Evolutionary conservation across 139 green algal species (phyloP), one percentile per base, ranked within the genome.

Genomic region (Desmodesmus armatus): DNA sequence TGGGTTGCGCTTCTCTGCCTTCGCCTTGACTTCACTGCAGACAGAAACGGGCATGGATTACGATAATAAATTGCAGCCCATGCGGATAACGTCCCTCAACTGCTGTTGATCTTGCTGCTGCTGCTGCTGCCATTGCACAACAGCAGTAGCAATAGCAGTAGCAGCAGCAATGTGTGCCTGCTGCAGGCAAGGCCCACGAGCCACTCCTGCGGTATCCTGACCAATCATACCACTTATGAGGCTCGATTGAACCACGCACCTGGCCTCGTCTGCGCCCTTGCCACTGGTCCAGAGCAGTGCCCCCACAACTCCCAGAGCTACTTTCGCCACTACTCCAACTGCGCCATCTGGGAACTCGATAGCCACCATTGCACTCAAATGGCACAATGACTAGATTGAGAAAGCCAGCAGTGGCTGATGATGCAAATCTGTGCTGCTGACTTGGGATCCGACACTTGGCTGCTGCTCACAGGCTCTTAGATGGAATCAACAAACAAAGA

Each of bases 261-360:
- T 92, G 27, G 87, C 87, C 67, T 93, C 88, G 0, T 93, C 90
- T 35, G 86, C 88, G 5, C 90, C 90, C 21, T 87, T 84, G 0
- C 39, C 90, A 47, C 87, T 93, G 3, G 90, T 92, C 90, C 90
- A 93, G 84, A 78, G 90, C 49, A 89, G 21, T 1, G 87, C 85
- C 6, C 76, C 81, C 1, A 82, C 51, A 0, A 92, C 0, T 0
- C 63, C 84, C 3, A 87, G 13, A 6, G 78, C 85, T 39, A 89
- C 67, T 75, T 92, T 92, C 19, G 89, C 86, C 15, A 80, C 88
- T 0, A 92, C 17, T 31, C 72, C 60, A 40, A 82, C 13, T 3
- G 23, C 33, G n/a, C 80, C 80, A 27, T 79, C 69, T 37, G 80
- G 80, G 11, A 86, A 35, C 19, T 60, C 27, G 29, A 63, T 83